These are phyloP conservation scores for Polyporus tsugae DNA, from an alignment of 1,284 basidiomycete genomes.

Conservation along the genomic window DNA sequence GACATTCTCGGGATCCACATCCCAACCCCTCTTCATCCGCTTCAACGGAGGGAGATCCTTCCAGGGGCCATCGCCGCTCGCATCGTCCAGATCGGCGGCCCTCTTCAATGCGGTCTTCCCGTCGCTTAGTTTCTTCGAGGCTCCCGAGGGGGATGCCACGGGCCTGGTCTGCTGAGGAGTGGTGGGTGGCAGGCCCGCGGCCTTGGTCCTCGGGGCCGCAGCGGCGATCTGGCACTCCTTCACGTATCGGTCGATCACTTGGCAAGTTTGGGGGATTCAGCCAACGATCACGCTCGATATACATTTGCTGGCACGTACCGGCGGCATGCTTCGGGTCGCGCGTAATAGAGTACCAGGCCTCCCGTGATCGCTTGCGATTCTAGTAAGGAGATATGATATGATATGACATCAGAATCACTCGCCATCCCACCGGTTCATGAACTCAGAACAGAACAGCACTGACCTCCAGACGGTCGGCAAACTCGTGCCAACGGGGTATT, in stretches of 20 bases:
- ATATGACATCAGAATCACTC: too few relatives aligned
- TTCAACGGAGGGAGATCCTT: background rate
- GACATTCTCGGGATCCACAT: background rate
- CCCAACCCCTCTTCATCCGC: background rate
- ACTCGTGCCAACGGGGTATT: background rate
- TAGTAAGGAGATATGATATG: too few relatives aligned
- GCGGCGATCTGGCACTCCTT: background rate
- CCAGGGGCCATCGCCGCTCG: background rate
- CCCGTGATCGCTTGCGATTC: background rate
- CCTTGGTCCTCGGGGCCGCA: background rate
- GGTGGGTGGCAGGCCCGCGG: background rate
- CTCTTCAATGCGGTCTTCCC: background rate
- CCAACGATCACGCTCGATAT: background rate
- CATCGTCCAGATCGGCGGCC: background rate
- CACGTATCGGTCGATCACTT: background rate
- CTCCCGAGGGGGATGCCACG: background rate
- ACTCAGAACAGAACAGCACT: too few relatives aligned
- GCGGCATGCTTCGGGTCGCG: background rate
- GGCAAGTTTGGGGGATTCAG: background rate
- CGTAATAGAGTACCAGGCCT: background rate
- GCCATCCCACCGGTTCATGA: too few relatives aligned
- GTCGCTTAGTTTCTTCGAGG: background rate
- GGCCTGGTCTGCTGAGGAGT: background rate
- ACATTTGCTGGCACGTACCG: background rate
- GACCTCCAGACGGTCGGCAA: background rate